Conservation (phyloP, 225 moss, liverwort and hornwort genomes). For the Marchantia paleacea region DNA sequence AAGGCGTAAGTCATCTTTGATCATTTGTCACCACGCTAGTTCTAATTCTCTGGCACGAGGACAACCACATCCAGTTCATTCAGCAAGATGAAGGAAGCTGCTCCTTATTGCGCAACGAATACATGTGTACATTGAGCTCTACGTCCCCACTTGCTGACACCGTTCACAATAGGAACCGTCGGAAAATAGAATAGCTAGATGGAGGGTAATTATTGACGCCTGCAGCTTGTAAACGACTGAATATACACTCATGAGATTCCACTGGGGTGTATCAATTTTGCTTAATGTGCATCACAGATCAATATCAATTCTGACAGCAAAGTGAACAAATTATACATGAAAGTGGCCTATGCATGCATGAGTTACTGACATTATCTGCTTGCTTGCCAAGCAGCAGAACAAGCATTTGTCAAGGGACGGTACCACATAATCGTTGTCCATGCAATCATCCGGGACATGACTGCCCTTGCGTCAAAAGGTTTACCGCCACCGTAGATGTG, state of each 20-base stretch:
- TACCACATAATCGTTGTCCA: no score
- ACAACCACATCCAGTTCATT: not conserved
- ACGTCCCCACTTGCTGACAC: not conserved
- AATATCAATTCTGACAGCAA: no score
- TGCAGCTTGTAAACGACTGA: not conserved
- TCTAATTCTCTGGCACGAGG: not conserved
- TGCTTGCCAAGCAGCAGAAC: no score
- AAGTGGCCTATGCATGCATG: no score
- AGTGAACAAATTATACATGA: no score
- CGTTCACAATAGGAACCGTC: not conserved
- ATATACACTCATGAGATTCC: not conserved
- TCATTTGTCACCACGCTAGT: not conserved
- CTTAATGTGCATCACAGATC: not conserved
- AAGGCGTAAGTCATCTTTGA: constrained; percentile 24
- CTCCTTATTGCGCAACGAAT: not conserved
- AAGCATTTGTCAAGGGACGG: no score
- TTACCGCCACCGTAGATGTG: no score
- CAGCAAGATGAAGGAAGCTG: not conserved
- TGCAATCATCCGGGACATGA: no score
- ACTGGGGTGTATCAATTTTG: not conserved
- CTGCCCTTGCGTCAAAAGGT: no score
- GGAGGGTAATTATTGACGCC: not conserved
- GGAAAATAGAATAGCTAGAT: not conserved
- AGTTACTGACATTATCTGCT: no score
- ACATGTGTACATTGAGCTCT: not conserved